These are phyloP conservation scores for Piper betle DNA, from an alignment of 164 flowering plant genomes.

Conservation along the genomic window DNA sequence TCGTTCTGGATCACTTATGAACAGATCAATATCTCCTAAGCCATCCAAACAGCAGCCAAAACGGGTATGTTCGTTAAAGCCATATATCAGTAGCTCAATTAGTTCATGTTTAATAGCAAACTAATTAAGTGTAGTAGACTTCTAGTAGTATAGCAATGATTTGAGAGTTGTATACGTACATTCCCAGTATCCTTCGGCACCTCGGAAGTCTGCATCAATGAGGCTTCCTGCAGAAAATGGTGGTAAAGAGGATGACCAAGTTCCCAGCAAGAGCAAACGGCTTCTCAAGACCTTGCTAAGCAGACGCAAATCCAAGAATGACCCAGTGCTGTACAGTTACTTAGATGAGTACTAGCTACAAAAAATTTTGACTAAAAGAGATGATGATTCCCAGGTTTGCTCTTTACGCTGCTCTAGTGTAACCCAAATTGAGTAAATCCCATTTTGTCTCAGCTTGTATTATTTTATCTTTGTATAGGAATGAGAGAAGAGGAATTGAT, in stretches of 20 bases:
- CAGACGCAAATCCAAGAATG: slow-evolving; percentile 66
- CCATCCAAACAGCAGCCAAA: slow-evolving; percentile 22
- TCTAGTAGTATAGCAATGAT: neutral
- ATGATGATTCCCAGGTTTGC: neutral
- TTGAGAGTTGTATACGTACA: too few relatives aligned
- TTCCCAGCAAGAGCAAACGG: slow-evolving; percentile 59
- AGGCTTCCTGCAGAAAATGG: slow-evolving; percentile 32
- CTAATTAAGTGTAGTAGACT: neutral
- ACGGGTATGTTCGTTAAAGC: slow-evolving; percentile 18
- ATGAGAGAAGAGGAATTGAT: neutral
- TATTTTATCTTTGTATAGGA: neutral
- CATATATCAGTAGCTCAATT: neutral
- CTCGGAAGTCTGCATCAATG: slow-evolving; percentile 67
- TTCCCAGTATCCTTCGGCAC: slow-evolving; percentile 46
- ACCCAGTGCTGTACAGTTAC: slow-evolving; percentile 50
- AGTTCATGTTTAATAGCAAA: neutral
- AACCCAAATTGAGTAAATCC: neutral
- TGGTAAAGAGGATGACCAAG: slow-evolving; percentile 36
- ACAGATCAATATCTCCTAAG: slow-evolving; percentile 31
- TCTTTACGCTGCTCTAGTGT: neutral
- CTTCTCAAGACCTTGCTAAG: slow-evolving; percentile 66
- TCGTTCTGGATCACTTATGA: slow-evolving; percentile 53
- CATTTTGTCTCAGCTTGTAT: neutral
- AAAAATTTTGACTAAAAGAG: neutral
- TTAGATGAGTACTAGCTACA: slow-evolving; percentile 53